phyloP scores from a whole-genome alignment of 2,329 filamentous ascomycete species.

The Pseudocercospora crystallina region DNA sequence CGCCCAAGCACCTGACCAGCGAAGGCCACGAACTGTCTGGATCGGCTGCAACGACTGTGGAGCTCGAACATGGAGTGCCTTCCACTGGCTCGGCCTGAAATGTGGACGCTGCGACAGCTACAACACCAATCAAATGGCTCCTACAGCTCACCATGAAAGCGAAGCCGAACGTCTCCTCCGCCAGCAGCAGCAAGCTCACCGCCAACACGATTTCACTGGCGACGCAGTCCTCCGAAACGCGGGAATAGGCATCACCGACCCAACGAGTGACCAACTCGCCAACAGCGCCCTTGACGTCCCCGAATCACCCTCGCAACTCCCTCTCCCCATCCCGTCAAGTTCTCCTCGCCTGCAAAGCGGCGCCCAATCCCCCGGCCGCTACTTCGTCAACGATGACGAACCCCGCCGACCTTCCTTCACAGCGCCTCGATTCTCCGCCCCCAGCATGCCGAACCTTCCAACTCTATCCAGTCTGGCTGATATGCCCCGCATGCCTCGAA shows the following conservation, averaged over 20 bases:
- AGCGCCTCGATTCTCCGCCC: slow-evolving; percentile 27
- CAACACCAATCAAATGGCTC: slow-evolving; percentile 52
- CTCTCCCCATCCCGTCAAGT: slow-evolving; percentile 6
- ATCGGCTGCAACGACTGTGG: slow-evolving; percentile 95
- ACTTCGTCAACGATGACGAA: slow-evolving; percentile 34
- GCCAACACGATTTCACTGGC: slow-evolving; percentile 38
- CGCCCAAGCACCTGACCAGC: slow-evolving; percentile 1
- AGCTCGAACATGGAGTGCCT: slow-evolving; percentile 78
- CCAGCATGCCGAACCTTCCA: slow-evolving; percentile 32
- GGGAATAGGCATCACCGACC: slow-evolving; percentile 32
- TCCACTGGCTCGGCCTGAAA: slow-evolving; percentile 93
- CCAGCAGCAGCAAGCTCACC: slow-evolving; percentile 28
- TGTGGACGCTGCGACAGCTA: slow-evolving; percentile 64
- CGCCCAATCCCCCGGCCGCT: slow-evolving; percentile 32
- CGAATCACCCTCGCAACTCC: slow-evolving; percentile 14
- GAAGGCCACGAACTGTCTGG: slow-evolving; percentile 57
- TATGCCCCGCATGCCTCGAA: slow-evolving; percentile 31
- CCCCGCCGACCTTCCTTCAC: slow-evolving; percentile 30
- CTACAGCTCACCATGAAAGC: slow-evolving; percentile 40
- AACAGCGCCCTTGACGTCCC: slow-evolving; percentile 19
- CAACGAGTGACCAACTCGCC: slow-evolving; percentile 19
- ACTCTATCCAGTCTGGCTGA: slow-evolving; percentile 22
- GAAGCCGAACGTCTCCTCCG: slow-evolving; percentile 34
- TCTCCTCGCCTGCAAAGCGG: slow-evolving; percentile 23
- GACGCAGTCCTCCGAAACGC: slow-evolving; percentile 35